These are phyloP conservation scores for Penicillium verhagenii DNA, from an alignment of 495 filamentous ascomycete genomes.

Conservation along the genomic window DNA sequence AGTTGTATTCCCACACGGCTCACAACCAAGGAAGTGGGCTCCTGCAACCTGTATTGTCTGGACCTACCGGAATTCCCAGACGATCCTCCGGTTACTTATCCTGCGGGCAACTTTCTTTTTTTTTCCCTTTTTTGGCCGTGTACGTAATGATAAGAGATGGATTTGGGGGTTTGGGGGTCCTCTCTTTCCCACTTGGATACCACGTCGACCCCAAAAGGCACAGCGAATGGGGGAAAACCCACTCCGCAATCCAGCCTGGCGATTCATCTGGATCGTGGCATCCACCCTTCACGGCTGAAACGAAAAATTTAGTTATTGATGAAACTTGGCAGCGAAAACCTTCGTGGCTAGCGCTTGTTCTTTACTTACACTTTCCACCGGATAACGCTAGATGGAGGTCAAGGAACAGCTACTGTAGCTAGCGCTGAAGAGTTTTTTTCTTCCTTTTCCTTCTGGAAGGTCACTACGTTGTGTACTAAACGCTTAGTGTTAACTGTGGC, in stretches of 20 bases:
- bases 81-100: background rate
- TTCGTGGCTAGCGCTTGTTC: background rate
- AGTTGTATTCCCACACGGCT: constrained; percentile 9
- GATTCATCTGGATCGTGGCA: background rate
- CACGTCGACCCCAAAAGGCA: background rate
- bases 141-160: constrained; percentile 14
- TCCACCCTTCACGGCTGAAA: background rate
- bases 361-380: background rate
- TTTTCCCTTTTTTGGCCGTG: too few relatives aligned
- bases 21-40: constrained; percentile 20
- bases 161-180: background rate
- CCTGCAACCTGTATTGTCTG: background rate
- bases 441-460: background rate
- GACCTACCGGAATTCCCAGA: background rate
- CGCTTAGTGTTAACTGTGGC: background rate
- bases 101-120: too few relatives aligned
- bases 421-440: constrained; percentile 1
- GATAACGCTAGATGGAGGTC: background rate
- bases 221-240: background rate
- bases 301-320: background rate
- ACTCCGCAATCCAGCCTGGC: background rate
- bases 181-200: background rate
- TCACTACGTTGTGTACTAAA: background rate
- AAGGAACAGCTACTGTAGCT: background rate
- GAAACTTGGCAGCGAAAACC: background rate